phyloP scores from a whole-genome alignment of 2,329 filamentous ascomycete species.

The Hypoxylon sp. region DNA sequence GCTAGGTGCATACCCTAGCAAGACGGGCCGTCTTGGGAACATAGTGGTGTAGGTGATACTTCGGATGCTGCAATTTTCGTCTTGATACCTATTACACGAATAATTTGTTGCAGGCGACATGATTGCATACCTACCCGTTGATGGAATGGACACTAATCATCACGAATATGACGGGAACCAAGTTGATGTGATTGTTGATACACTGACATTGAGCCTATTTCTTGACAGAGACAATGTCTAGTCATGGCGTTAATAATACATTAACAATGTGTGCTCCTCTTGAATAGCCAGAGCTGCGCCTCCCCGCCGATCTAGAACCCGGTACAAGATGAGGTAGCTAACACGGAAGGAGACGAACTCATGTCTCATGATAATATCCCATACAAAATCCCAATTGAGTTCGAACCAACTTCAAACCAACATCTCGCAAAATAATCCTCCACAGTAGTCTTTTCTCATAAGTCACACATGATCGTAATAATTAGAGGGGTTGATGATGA shows the following conservation, averaged over 20 bases:
- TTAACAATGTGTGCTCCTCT: slow-evolving; percentile 26
- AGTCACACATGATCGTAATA: slow-evolving; percentile 42
- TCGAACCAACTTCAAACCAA: slow-evolving; percentile 18
- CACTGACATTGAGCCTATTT: slow-evolving; percentile 38
- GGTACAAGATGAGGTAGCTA: slow-evolving; percentile 23
- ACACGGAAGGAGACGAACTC: slow-evolving; percentile 42
- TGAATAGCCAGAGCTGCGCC: slow-evolving; percentile 22
- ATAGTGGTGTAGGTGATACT: too few species aligned
- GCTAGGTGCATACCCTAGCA: too few species aligned
- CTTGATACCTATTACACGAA: too few species aligned
- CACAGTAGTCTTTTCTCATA: slow-evolving; percentile 28
- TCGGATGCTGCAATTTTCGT: too few species aligned
- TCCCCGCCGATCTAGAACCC: slow-evolving; percentile 27
- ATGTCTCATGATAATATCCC: slow-evolving; percentile 37
- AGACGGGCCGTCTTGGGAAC: too few species aligned
- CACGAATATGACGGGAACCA: slow-evolving; percentile 25
- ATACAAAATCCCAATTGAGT: slow-evolving; percentile 17
- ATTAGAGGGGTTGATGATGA: slow-evolving; percentile 33
- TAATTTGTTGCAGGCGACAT: too few species aligned
- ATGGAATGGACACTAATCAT: not conserved
- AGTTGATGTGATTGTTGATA: slow-evolving; percentile 29
- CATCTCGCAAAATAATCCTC: slow-evolving; percentile 14
- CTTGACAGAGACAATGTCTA: slow-evolving; percentile 33
- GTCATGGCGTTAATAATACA: slow-evolving; percentile 38
- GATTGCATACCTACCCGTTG: too few species aligned